Base-by-base conservation (phyloP, 495 filamentous ascomycete genomes). In the Hypoxylon crocopeplum region DNA sequence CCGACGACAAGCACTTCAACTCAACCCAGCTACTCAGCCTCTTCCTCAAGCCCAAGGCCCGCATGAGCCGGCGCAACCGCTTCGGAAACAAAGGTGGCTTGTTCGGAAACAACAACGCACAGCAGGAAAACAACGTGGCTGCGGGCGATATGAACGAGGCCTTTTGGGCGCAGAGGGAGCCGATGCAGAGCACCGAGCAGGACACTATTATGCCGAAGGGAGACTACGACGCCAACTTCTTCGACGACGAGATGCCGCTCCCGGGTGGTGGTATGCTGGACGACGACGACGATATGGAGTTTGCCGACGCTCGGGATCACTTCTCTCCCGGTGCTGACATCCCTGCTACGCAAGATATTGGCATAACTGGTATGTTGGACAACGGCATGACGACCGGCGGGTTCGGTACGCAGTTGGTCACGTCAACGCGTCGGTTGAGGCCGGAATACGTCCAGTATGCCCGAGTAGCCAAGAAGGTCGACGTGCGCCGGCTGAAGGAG, bases 401-500 rank as follows among this genome's bases (percentile, higher is more conserved):
- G 16, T 98, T 96, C 72, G 94, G 94, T 0, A 90, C 90, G 6
- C 91, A 96, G 66, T 79, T 99, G 7, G 92, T 99, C n/a, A 96
- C 93, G 8, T 88, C 93, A 69, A 89, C 81, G 56, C 75, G 93
- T 41, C 78, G 94, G 37, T 69, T 93, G 25, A 75, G 93, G 62
- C 95, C 94, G 0, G 94, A 98, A 70, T 98, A 99, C 56, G 91
- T 99, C 22, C 90, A 96, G 69, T 99, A 97, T 71, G 95, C 95
- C 13, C 82, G 92, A 21, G 88, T 95, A 19, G 95, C 95, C 11
- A 99, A 97, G 83, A 99, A 98, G 79, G 95, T 99, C n/a, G 95
- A 99, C 68, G 92, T 98, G 0, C 81, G 93, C 42, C 78, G 92
- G 69, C 75, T 99, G 65, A 99, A 99, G 77, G 89, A 93, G 70